Conservation (phyloP, 2,329 filamentous ascomycete species). For the Calcarisporium arbuscula region DNA sequence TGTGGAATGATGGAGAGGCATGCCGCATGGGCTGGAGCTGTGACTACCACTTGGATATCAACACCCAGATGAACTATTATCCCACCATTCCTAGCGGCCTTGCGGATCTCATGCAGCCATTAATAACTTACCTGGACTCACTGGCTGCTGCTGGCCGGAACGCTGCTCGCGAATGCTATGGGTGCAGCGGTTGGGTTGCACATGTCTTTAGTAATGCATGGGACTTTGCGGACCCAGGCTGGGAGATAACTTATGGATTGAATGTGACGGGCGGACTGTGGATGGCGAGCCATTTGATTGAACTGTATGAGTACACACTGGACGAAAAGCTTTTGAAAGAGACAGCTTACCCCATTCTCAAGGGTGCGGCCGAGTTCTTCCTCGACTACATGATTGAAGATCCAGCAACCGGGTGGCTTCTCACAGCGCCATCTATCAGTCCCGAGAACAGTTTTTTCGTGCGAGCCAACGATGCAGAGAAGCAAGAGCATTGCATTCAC, state of each 20-base stretch:
- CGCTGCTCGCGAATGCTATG: constrained; percentile 5
- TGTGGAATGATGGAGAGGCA: constrained; percentile 9
- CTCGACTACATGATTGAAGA: constrained; percentile 10
- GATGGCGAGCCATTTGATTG: constrained; percentile 6
- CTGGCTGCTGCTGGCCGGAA: constrained; percentile 3
- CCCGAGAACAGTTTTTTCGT: constrained; percentile 9
- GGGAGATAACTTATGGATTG: constrained; percentile 7
- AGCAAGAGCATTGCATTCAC: constrained; percentile 4
- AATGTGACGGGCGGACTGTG: constrained; percentile 9
- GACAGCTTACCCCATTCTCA: constrained; percentile 1
- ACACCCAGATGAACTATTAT: constrained; percentile 10
- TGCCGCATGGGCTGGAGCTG: constrained; percentile 10
- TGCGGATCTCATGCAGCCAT: constrained; percentile 5
- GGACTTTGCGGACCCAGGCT: constrained; percentile 7
- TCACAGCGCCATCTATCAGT: constrained; percentile 7
- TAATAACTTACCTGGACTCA: constrained; percentile 1
- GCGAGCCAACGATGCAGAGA: background rate
- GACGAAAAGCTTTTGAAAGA: constrained; percentile 2
- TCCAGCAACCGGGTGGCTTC: constrained; percentile 6
- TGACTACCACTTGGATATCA: constrained; percentile 8
- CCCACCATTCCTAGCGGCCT: constrained; percentile 3
- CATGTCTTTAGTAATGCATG: constrained; percentile 8
- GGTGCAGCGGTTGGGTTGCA: constrained; percentile 6
- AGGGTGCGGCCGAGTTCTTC: constrained; percentile 5
- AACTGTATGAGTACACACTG: constrained; percentile 6